phyloP scores from a whole-genome alignment of 2,329 filamentous ascomycete genomes.

The Cercospora zeae-maydis region DNA sequence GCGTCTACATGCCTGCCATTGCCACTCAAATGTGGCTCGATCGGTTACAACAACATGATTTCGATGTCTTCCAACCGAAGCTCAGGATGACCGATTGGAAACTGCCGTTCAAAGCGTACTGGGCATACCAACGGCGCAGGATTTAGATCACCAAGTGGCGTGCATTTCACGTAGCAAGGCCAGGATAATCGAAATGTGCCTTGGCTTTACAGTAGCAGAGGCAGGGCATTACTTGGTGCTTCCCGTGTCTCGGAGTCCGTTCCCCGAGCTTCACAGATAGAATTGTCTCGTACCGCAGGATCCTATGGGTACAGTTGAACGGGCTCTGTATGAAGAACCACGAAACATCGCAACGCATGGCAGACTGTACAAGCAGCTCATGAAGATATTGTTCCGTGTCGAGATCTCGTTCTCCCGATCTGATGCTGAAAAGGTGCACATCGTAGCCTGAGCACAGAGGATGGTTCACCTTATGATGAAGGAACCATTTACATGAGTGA shows the following conservation, averaged over 20 bases:
- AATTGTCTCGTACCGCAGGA: too few relatives aligned
- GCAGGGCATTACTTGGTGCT: not conserved
- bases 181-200: not conserved
- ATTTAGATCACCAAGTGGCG: constrained; percentile 39
- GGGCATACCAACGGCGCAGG: constrained; percentile 54
- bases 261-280: too few relatives aligned
- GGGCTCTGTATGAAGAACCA: too few relatives aligned
- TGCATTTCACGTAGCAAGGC: not conserved
- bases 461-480: too few relatives aligned
- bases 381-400: too few relatives aligned
- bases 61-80: constrained; percentile 70
- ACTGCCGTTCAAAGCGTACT: constrained; percentile 73
- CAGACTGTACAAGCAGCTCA: too few relatives aligned
- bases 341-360: too few relatives aligned
- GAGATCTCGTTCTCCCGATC: too few relatives aligned
- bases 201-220: not conserved
- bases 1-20: constrained; percentile 75
- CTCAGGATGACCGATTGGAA: constrained; percentile 71
- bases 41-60: constrained; percentile 73
- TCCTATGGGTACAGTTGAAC: too few relatives aligned
- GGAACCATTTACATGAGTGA: not conserved
- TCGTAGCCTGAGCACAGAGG: too few relatives aligned
- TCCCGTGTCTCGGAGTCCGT: not conserved
- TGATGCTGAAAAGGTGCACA: too few relatives aligned
- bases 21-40: constrained; percentile 75